These are phyloP conservation scores for Excoecaria agallocha DNA, from an alignment of 345 rosid genomes.

Conservation along the genomic window DNA sequence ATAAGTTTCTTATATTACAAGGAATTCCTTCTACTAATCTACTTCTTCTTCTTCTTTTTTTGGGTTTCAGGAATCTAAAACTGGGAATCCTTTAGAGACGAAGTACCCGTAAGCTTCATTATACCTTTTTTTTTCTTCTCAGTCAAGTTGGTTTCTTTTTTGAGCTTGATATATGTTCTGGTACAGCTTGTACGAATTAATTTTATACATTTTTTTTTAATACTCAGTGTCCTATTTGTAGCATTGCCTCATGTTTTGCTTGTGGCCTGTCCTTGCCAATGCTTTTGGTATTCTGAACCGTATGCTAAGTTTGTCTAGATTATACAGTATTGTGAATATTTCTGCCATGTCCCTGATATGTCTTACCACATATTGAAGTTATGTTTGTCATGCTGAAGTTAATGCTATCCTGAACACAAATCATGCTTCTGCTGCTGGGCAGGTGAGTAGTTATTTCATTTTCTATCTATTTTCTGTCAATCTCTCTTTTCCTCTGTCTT, in stretches of 20 bases:
- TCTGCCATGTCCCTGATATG: background rate
- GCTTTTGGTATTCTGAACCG: constrained; percentile 1
- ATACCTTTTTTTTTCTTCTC: background rate
- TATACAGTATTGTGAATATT: background rate
- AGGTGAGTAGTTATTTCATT: constrained; percentile 39
- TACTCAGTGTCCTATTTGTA: background rate
- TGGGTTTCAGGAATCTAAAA: constrained; percentile 67
- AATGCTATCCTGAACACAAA: constrained; percentile 93
- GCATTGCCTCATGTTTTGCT: constrained; percentile 9
- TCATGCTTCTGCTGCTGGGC: constrained; percentile 89
- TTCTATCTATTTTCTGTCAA: background rate
- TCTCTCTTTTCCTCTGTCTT: background rate
- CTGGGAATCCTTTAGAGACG: constrained; percentile 74
- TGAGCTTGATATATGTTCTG: background rate
- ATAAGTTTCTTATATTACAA: background rate
- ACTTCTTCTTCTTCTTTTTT: background rate
- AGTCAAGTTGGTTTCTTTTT: constrained; percentile 5
- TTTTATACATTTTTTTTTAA: background rate
- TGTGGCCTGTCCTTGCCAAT: background rate
- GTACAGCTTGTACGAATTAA: background rate
- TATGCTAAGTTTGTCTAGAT: background rate
- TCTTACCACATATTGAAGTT: constrained; percentile 41
- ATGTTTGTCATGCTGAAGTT: constrained; percentile 98
- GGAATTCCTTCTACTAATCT: constrained; percentile 1
- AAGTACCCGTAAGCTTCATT: constrained; percentile 73